Conservation (phyloP, 2,329 filamentous ascomycete species). For the Curvularia sp. region DNA sequence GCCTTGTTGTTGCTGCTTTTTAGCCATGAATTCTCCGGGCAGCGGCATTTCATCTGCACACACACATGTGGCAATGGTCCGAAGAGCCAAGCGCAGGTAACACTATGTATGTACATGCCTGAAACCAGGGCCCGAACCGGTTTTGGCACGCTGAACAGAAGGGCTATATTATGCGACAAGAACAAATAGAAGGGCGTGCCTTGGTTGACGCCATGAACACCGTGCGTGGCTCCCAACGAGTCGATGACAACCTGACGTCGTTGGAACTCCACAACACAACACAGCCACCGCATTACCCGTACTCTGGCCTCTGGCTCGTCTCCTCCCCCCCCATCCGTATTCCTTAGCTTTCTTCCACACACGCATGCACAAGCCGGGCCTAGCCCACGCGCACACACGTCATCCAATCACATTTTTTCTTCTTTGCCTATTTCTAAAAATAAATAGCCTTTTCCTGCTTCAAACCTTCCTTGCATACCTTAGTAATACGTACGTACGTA, state of each 20-base stretch:
- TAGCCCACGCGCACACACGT: no score
- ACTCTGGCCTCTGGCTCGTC: background rate
- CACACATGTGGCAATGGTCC: background rate
- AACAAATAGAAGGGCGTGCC: background rate
- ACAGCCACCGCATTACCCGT: background rate
- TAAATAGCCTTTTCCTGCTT: background rate
- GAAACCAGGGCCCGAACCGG: no score
- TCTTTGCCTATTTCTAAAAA: background rate
- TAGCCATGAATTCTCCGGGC: background rate
- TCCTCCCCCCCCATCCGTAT: background rate
- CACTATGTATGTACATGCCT: no score
- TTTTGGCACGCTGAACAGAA: no score
- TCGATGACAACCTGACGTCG: background rate
- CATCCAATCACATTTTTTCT: background rate
- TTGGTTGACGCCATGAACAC: background rate
- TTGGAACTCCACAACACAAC: no score
- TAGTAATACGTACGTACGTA: background rate
- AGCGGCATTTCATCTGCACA: background rate
- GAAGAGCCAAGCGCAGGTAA: background rate
- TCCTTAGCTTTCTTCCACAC: background rate
- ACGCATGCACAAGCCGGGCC: background rate
- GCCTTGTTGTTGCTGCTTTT: background rate
- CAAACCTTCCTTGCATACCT: no score
- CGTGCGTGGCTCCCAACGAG: background rate
- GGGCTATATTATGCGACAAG: slow-evolving; percentile 13